Base-by-base conservation (phyloP, 306 rosid species). In the Prinsepia uniflora region DNA sequence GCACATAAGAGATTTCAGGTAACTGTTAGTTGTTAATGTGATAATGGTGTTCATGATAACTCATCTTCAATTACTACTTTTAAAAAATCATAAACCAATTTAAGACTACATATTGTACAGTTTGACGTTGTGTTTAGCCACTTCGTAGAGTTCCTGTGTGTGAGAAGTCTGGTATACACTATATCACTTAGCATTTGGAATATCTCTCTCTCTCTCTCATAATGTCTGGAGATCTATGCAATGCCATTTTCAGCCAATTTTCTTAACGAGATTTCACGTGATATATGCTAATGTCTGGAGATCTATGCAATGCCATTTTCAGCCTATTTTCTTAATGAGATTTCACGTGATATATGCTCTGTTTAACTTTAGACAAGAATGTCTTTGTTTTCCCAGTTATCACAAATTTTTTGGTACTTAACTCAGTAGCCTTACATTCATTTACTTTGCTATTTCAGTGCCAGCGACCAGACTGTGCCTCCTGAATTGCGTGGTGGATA, bases 1-100 rank as follows among this genome's bases (percentile, higher is more conserved):
- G 86, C 96, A 94, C 76, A 78, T 89, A 77, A 86, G 95, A 78
- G 98, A 94, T 81, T 94, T 94, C 82, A 94, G 98, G 98, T 89
- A 79, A 59, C 53, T 44, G 57, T 67, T 57, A 52, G 53, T 68
- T 65, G 36, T 64, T 69, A 43, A 10, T 55, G 19, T 53, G 40
- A 59, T 63, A 39, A n/a, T 44, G 30, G 63, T 58, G 68, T 79
- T 68, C 8, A 66, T 72, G 46, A 41, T 30, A 30, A 75, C 53
- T 46, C 42, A 14, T 68, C 20, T 54, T 70, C 64, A 34, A 54
- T 39, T 77, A 74, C 66, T 66, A 44, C 19, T 70, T 63, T 13
- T 53, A 24, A 41, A 70, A 73, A 42, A n/a, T 42, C n/a, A 58
- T 11, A 39, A 18, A n/a, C 20, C 8, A 62, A 15, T 12, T 10